Conservation (phyloP, 2,329 filamentous ascomycete genomes). For the Botryosphaeria dothidea region DNA sequence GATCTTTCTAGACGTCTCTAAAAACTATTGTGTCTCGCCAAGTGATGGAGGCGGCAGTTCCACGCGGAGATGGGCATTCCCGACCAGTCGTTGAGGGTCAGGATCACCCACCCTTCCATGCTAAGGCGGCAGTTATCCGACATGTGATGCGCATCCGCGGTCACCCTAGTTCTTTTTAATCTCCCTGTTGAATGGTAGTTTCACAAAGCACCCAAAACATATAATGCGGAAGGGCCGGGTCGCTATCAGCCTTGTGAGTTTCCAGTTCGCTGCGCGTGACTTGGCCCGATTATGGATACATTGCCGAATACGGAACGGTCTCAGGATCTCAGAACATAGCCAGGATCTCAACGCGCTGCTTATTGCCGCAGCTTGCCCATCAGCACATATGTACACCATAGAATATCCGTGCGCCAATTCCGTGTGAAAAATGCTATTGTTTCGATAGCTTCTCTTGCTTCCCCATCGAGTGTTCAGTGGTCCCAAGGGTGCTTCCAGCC, state of each 20-base stretch:
- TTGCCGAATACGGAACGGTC: neutral
- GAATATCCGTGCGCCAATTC: neutral
- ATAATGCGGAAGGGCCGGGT: neutral
- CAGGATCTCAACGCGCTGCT: neutral
- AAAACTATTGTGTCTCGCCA: too few species aligned
- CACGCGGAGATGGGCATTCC: too few species aligned
- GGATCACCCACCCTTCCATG: neutral
- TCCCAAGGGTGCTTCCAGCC: constrained; percentile 98
- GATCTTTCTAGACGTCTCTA: too few species aligned
- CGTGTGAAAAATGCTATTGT: neutral
- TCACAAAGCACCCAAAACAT: neutral
- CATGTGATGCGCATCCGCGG: neutral
- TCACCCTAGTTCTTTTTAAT: neutral
- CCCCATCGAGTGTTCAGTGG: constrained; percentile 55
- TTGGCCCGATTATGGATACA: neutral
- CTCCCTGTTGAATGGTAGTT: neutral
- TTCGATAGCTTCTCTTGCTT: constrained; percentile 5
- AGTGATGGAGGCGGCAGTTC: neutral
- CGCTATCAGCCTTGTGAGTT: neutral
- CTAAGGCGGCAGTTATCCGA: neutral
- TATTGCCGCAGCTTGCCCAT: neutral
- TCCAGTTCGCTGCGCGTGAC: neutral
- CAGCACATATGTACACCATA: neutral
- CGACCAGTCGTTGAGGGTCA: too few species aligned
- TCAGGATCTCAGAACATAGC: neutral